phyloP scores from a whole-genome alignment of 257 asterid genomes.

The Petunia axillaris region DNA sequence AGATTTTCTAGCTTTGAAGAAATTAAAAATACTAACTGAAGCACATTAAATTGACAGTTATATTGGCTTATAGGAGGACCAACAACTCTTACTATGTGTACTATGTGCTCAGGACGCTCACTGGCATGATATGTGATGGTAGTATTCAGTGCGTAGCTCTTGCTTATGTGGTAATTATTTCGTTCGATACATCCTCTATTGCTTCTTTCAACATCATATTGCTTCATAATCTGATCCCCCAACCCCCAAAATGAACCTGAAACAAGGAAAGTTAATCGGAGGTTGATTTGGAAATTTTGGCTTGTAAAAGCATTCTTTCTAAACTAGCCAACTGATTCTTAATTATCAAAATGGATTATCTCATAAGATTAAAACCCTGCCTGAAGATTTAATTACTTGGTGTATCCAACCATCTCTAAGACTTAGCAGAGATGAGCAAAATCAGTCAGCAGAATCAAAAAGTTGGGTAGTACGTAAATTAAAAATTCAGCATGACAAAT shows the following conservation, averaged over 20 bases:
- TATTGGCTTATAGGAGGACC: conserved; percentile 53
- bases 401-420: background rate
- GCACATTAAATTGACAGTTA: conserved; percentile 1
- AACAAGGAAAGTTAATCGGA: background rate
- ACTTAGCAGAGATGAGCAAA: background rate
- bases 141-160: conserved; percentile 55
- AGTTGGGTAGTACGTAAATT: background rate
- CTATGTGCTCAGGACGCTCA: conserved; percentile 53
- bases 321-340: too few species aligned
- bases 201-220: background rate
- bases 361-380: background rate
- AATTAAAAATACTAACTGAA: background rate
- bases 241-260: background rate
- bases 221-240: background rate
- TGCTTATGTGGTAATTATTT: conserved; percentile 49
- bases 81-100: conserved; percentile 49
- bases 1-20: background rate
- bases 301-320: background rate
- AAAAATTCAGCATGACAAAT: background rate
- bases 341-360: background rate
- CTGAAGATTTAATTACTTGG: background rate
- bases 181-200: background rate
- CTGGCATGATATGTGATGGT: conserved; percentile 56
- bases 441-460: background rate
- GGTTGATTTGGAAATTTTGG: background rate